Evolutionary conservation across 345 rosid genomes (phyloP), one percentile per base, ranked within the genome.

Genomic region (Salix caprea): DNA sequence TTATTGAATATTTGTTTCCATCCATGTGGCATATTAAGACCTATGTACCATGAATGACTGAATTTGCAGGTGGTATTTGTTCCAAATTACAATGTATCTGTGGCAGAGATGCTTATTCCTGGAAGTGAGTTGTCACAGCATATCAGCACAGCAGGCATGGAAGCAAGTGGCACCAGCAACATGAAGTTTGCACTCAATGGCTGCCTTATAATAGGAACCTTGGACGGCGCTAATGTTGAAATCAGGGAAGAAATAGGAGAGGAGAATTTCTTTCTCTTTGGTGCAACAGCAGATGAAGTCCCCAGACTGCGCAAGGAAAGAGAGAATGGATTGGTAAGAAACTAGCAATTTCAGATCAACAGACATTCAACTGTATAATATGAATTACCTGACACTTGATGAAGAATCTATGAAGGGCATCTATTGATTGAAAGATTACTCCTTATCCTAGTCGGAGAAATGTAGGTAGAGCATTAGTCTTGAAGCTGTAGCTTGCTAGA

Each of bases 91-190:
- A 95, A 95, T 73, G 97, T 95, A 23, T 89, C 99, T 21, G 97
- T 90, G 42, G 99, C 99, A 18, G 99, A 95, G 86, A 66, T 90
- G 82, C 97, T 95, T 66, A 93, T 95, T 79, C 99, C 99, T 16
- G 99, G 99, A 84, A 93, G 99, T 69, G 99, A 95, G 84, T 82
- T 95, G 50, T 95, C 99, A 40, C 99, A 95, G 79, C 97, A 95
- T 85, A 95, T 95, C 67, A 95, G 99, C 84, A 95, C 99, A 67
- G 97, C 97, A 74, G 99, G 99, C 77, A 95, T 95, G 99, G 99
- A 95, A 86, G 99, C 99, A 69, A 95, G 99, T 85, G 99, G 99
- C 64, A 95, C 99, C 48, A 95, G 99, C 93, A 95, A 95, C 89
- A 95, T 95, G 99, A 95, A 95, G 82, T 95, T 95, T 65, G 83